Evolutionary conservation across 1,139 yeast genomes (phyloP).

Genomic region (Scheffersomyces titani): DNA sequence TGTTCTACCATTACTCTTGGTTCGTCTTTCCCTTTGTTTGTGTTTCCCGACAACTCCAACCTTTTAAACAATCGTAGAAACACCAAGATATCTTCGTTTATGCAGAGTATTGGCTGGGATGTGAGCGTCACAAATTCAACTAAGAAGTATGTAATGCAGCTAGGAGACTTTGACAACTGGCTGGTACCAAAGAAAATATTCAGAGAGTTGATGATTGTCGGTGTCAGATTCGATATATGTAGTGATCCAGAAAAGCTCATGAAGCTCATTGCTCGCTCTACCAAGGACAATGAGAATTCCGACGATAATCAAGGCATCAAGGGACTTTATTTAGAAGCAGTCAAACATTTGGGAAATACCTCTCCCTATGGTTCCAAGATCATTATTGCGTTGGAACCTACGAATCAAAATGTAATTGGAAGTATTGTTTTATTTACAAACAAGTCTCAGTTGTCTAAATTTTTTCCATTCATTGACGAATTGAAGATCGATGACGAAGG

Average conservation of each 20-base stretch:
- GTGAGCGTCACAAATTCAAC: constrained; percentile 12
- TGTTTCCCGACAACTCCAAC: constrained; percentile 38
- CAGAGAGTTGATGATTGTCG: constrained; percentile 59
- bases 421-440: constrained; percentile 55
- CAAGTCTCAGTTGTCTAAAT: constrained; percentile 46
- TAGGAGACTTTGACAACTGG: constrained; percentile 46
- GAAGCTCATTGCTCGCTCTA: constrained; percentile 30
- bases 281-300: constrained; percentile 7
- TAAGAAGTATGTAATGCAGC: constrained; percentile 37
- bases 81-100: constrained; percentile 28
- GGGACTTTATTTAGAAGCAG: constrained; percentile 22
- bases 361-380: constrained; percentile 41
- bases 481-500: constrained; percentile 7
- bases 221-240: constrained; percentile 59
- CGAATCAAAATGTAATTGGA: constrained; percentile 56
- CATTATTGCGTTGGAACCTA: constrained; percentile 59
- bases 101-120: constrained; percentile 45
- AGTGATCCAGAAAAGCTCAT: constrained; percentile 40
- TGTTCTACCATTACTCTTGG: constrained; percentile 51
- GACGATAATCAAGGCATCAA: constrained; percentile 16
- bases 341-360: constrained; percentile 15
- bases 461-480: constrained; percentile 53
- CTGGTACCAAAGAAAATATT: constrained; percentile 56
- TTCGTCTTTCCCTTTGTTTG: constrained; percentile 52
- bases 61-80: constrained; percentile 13